Conservation (phyloP, 306 rosid species). For the Lablab purpureus region DNA sequence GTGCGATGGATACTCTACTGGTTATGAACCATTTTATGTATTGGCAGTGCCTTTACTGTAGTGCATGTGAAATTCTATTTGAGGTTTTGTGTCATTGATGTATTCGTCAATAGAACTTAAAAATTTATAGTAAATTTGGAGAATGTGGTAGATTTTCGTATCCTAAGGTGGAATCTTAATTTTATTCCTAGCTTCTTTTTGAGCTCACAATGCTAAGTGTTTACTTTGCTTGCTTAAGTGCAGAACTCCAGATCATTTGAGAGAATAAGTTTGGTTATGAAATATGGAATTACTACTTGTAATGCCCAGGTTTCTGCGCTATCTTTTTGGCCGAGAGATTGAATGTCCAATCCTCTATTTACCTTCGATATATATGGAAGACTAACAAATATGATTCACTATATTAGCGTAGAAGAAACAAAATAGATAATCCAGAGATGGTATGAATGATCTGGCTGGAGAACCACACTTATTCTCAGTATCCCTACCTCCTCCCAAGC, state of each 20-base stretch:
- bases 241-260: neutral
- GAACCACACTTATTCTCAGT: slow-evolving; percentile 6
- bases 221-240: neutral
- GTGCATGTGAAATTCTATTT: slow-evolving; percentile 20
- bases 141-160: neutral
- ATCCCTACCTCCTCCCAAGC: neutral
- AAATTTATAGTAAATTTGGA: slow-evolving; percentile 8
- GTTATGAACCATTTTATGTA: slow-evolving; percentile 30
- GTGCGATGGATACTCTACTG: slow-evolving; percentile 21
- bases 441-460: neutral
- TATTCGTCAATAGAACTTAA: slow-evolving; percentile 23
- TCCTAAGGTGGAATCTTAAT: neutral
- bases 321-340: slow-evolving; percentile 2
- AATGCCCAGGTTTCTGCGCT: slow-evolving; percentile 16
- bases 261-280: neutral
- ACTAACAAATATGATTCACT: slow-evolving; percentile 16
- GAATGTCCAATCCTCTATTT: slow-evolving; percentile 19
- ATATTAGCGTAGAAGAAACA: slow-evolving; percentile 24
- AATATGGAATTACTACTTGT: slow-evolving; percentile 22
- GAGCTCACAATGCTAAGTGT: slow-evolving; percentile 6
- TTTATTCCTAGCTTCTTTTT: slow-evolving; percentile 18
- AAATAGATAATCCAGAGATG: slow-evolving; percentile 22
- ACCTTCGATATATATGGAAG: slow-evolving; percentile 21
- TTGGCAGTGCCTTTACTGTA: slow-evolving; percentile 1
- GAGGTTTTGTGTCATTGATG: neutral